Percentiles rank a stretch among this genome's conserved stretches.
These are phyloP conservation scores for Batrachochytrium dendrobatidis DNA, from an alignment of 371 early-diverging fungal genomes.

Conservation along the genomic window DNA sequence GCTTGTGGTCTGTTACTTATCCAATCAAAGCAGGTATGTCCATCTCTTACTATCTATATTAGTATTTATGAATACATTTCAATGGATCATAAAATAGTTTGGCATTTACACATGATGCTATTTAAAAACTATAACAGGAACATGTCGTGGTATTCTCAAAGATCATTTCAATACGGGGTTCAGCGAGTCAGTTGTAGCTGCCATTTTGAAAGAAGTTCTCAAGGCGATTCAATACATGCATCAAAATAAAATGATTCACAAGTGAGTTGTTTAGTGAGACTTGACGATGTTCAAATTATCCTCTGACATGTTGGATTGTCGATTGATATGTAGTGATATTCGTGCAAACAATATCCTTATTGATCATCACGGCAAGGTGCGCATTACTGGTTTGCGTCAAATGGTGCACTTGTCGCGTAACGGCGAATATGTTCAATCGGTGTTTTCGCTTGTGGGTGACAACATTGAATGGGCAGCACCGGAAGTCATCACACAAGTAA, in stretches of 20 bases:
- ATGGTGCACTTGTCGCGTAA: slow-evolving; percentile 20
- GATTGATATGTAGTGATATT: slow-evolving; percentile 30
- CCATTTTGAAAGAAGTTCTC: slow-evolving; percentile 42
- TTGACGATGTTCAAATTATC: neutral
- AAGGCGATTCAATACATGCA: slow-evolving; percentile 45
- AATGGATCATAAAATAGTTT: neutral
- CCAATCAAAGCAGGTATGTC: slow-evolving; percentile 35
- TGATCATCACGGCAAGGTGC: slow-evolving; percentile 38
- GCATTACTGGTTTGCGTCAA: slow-evolving; percentile 42
- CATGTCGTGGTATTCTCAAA: slow-evolving; percentile 35
- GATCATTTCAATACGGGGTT: slow-evolving; percentile 43
- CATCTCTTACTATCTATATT: neutral
- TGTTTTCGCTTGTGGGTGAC: slow-evolving; percentile 43
- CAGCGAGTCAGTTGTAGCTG: slow-evolving; percentile 35
- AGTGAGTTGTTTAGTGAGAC: slow-evolving; percentile 21
- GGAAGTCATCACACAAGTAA: slow-evolving; percentile 50
- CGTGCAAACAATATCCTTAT: slow-evolving; percentile 46
- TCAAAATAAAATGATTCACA: slow-evolving; percentile 46
- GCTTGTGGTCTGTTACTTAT: slow-evolving; percentile 47
- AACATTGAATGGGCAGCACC: slow-evolving; percentile 53
- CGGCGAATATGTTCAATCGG: slow-evolving; percentile 32
- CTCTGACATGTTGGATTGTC: neutral
- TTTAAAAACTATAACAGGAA: slow-evolving; percentile 18
- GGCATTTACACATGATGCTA: neutral
- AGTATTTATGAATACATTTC: neutral